phyloP scores from a whole-genome alignment of 768 basidiomycete genomes.

The Ramaria sp. region DNA sequence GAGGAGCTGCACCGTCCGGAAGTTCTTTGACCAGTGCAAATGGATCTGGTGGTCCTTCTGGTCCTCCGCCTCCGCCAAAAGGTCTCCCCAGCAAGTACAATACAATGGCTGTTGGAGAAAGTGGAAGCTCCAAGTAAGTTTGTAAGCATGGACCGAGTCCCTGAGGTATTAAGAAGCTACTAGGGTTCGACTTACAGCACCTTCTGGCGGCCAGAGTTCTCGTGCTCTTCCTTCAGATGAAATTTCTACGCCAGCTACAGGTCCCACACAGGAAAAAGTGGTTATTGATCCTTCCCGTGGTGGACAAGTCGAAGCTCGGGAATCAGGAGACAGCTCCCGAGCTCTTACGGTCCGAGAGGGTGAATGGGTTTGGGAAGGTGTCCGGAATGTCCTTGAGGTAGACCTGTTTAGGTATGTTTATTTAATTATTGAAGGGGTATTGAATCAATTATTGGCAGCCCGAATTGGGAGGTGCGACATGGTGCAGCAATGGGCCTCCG shows the following conservation, averaged over 20 bases:
- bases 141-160: neutral
- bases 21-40: neutral
- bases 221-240: slow-evolving; percentile 45
- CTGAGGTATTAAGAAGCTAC: neutral
- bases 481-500: slow-evolving; percentile 87
- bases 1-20: slow-evolving; percentile 7
- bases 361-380: slow-evolving; percentile 79
- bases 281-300: slow-evolving; percentile 75
- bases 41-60: slow-evolving; percentile 19
- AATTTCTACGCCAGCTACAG: slow-evolving; percentile 18
- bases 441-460: slow-evolving; percentile 22
- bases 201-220: slow-evolving; percentile 48
- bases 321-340: slow-evolving; percentile 55
- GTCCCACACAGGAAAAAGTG: slow-evolving; percentile 46
- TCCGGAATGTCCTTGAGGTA: slow-evolving; percentile 68
- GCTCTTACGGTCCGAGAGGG: slow-evolving; percentile 68
- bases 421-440: neutral
- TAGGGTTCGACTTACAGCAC: slow-evolving; percentile 65
- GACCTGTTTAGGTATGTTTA: slow-evolving; percentile 48
- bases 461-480: slow-evolving; percentile 89
- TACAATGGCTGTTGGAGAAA: slow-evolving; percentile 40
- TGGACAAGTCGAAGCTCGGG: slow-evolving; percentile 72
- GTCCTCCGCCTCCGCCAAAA: slow-evolving; percentile 51
- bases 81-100: slow-evolving; percentile 49
- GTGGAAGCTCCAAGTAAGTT: slow-evolving; percentile 42